Percentiles rank a stretch among this genome's conserved stretches.
Evolutionary conservation across 1,284 basidiomycete species (phyloP).

Genomic region (Sporisorium graminicola): DNA sequence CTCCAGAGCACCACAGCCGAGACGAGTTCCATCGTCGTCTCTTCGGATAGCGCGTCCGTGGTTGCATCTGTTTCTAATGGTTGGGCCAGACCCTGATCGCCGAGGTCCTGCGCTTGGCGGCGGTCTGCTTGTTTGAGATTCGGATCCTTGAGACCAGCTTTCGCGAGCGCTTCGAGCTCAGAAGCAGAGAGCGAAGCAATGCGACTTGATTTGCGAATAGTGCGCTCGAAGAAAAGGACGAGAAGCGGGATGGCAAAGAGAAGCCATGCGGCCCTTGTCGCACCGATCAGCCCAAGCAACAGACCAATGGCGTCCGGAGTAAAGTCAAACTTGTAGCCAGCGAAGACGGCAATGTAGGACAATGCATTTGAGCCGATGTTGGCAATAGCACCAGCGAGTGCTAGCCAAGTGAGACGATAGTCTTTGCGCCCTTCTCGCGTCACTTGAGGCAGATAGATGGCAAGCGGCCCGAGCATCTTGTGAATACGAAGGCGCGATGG

Average conservation of each 20-base stretch:
- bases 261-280: constrained; percentile 39
- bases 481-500: constrained; percentile 18
- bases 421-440: constrained; percentile 34
- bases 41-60: not conserved
- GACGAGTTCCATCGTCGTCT: constrained; percentile 4
- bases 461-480: constrained; percentile 38
- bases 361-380: constrained; percentile 44
- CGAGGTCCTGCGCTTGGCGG: constrained; percentile 7
- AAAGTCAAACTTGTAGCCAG: constrained; percentile 49
- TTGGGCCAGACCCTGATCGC: constrained; percentile 8
- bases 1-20: constrained; percentile 38
- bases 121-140: constrained; percentile 18
- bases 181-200: constrained; percentile 22
- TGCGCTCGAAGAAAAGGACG: constrained; percentile 36
- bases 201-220: constrained; percentile 23
- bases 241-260: constrained; percentile 45
- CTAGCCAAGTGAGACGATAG: constrained; percentile 46
- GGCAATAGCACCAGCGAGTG: constrained; percentile 35
- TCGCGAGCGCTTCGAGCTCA: constrained; percentile 35
- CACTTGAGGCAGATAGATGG: constrained; percentile 41
- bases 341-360: constrained; percentile 42
- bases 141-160: constrained; percentile 40
- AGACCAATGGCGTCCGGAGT: constrained; percentile 47
- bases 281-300: constrained; percentile 37
- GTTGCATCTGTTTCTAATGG: not conserved